Percentiles rank a stretch among this genome's conserved stretches.
phyloP scores from a whole-genome alignment of 257 asterid genomes.

The Solanum piurae region DNA sequence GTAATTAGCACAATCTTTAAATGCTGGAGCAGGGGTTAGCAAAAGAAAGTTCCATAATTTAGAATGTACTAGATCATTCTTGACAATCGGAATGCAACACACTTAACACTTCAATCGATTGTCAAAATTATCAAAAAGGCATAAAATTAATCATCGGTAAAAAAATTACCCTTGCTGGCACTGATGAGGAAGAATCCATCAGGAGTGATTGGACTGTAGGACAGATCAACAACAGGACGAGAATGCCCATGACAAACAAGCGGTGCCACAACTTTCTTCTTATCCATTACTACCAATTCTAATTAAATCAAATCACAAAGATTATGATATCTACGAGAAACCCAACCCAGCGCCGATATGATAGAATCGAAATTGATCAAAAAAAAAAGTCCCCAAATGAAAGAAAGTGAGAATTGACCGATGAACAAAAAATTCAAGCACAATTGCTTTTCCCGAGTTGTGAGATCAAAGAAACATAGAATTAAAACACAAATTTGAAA shows the following conservation, averaged over 20 bases:
- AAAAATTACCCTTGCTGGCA: constrained; percentile 93
- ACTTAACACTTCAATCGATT: not conserved
- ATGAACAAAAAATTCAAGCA: constrained; percentile 11
- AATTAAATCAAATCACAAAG: constrained; percentile 1
- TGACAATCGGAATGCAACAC: not conserved
- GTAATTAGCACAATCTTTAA: not conserved
- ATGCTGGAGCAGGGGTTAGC: not conserved
- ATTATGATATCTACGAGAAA: constrained; percentile 3
- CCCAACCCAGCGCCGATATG: constrained; percentile 2
- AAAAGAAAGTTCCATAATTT: not conserved
- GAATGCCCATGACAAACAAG: constrained; percentile 99
- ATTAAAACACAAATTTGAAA: not conserved
- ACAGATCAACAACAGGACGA: constrained; percentile 96
- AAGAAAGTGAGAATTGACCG: constrained; percentile 28
- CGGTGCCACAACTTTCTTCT: constrained; percentile 83
- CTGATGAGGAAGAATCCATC: constrained; percentile 95
- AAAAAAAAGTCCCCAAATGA: constrained; percentile 2
- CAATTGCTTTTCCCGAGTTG: not conserved
- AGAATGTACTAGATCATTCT: not conserved
- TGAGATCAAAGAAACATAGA: constrained; percentile 13
- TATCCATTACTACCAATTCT: constrained; percentile 47
- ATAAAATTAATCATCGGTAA: not conserved
- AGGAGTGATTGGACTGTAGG: constrained; percentile 89
- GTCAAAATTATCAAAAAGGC: not conserved
- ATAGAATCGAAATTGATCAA: constrained; percentile 9